Evolutionary conservation across 129 eudicot genomes (phyloP).

Genomic region (Flaveria ramosissima): DNA sequence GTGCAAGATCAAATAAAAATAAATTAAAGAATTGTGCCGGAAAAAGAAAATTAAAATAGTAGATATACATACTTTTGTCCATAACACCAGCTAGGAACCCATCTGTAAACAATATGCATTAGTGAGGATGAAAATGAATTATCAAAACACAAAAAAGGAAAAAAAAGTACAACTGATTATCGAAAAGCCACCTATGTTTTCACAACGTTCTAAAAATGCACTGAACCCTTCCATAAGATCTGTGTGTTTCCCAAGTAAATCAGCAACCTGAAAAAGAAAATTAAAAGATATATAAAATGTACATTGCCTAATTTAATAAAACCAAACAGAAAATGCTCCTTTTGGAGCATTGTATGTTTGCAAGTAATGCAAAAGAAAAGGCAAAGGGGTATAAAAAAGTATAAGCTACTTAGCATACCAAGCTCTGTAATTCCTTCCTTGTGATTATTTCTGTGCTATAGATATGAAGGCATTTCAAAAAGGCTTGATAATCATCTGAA

Average conservation of each 20-base stretch:
- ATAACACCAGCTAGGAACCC: conserved; percentile 96
- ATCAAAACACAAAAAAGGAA: neutral
- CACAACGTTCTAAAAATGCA: conserved; percentile 87
- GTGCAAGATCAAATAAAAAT: neutral
- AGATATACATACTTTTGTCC: conserved; percentile 76
- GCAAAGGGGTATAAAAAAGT: conserved; percentile 2
- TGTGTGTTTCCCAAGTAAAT: conserved; percentile 87
- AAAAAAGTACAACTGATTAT: neutral
- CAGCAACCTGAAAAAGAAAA: conserved; percentile 66
- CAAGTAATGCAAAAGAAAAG: conserved; percentile 4
- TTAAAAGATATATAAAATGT: conserved; percentile 6
- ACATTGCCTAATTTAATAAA: neutral
- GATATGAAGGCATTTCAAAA: conserved; percentile 95
- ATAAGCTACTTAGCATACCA: conserved; percentile 54
- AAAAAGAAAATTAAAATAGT: conserved; percentile 1
- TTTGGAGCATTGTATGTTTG: neutral
- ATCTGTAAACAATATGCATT: conserved; percentile 55
- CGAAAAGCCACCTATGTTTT: conserved; percentile 63
- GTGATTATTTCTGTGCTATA: conserved; percentile 97
- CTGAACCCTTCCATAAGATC: conserved; percentile 98
- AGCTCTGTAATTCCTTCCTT: conserved; percentile 76
- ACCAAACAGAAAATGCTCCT: conserved; percentile 7
- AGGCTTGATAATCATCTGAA: conserved; percentile 95
- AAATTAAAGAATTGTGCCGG: conserved; percentile 1
- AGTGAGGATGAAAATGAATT: conserved; percentile 12